Evolutionary conservation across 1,284 basidiomycete species (phyloP).

Genomic region (Puccinia hordei): DNA sequence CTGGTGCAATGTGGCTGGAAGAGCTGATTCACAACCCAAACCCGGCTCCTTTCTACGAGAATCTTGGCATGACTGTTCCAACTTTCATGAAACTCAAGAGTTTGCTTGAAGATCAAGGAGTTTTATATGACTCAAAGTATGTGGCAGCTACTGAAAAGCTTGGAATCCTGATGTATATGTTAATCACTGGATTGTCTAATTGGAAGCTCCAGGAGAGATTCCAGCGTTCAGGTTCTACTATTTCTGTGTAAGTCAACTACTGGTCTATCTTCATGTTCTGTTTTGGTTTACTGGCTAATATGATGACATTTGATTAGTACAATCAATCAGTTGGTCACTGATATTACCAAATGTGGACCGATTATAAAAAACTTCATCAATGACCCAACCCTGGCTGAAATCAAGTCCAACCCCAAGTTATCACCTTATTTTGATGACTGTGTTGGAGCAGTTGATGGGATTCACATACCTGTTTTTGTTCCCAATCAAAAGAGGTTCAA

Average conservation of each 20-base stretch:
- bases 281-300: no score
- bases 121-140: slow-evolving; percentile 7
- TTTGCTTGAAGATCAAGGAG: no score
- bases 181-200: slow-evolving; percentile 18
- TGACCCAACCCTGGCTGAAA: no score
- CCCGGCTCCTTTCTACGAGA: not conserved
- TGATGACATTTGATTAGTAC: no score
- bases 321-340: no score
- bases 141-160: not conserved
- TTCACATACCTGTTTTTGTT: not conserved
- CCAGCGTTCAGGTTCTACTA: slow-evolving; percentile 5
- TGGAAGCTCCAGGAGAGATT: slow-evolving; percentile 12
- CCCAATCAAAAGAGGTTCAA: not conserved
- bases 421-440: slow-evolving; percentile 17
- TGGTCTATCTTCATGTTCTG: no score
- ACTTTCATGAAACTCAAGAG: slow-evolving; percentile 5
- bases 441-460: slow-evolving; percentile 4
- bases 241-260: no score
- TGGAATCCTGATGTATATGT: slow-evolving; percentile 3
- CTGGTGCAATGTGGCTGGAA: no score
- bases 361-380: no score
- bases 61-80: not conserved
- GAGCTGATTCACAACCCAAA: slow-evolving; percentile 4
- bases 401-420: no score
- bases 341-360: no score